Conservation (phyloP, 2,329 filamentous ascomycete genomes). For the Phialophora tarda region DNA sequence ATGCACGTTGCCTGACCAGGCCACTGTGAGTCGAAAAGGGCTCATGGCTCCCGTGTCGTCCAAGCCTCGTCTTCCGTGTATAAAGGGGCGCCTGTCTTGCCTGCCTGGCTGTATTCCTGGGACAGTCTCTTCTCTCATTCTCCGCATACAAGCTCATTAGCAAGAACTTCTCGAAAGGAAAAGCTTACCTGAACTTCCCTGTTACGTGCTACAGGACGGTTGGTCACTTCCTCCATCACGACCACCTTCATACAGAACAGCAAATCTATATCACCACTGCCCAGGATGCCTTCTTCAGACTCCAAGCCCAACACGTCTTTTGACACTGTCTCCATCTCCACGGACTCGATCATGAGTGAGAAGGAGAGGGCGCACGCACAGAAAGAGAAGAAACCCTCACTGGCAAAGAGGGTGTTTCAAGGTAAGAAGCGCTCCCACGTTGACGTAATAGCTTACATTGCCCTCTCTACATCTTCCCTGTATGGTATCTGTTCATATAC, state of each 20-base stretch:
- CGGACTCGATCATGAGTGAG: slow-evolving; percentile 26
- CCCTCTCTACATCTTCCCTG: not conserved
- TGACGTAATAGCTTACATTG: not conserved
- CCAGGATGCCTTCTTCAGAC: slow-evolving; percentile 24
- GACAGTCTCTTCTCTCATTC: not conserved
- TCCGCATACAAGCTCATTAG: not conserved
- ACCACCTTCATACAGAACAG: not conserved
- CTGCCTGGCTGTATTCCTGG: slow-evolving; percentile 10
- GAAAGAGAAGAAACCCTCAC: slow-evolving; percentile 19
- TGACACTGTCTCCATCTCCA: slow-evolving; percentile 27
- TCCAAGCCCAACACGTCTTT: slow-evolving; percentile 21
- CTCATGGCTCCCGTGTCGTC: not conserved
- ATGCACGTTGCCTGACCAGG: slow-evolving; percentile 13
- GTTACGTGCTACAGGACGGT: not conserved
- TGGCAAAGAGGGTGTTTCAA: slow-evolving; percentile 25
- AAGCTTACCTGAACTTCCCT: slow-evolving; percentile 7
- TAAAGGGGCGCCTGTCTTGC: slow-evolving; percentile 5
- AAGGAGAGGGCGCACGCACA: slow-evolving; percentile 24
- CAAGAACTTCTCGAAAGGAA: not conserved
- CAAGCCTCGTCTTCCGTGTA: slow-evolving; percentile 2
- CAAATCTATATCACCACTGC: not conserved
- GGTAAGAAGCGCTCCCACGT: slow-evolving; percentile 9
- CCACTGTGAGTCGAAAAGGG: not conserved
- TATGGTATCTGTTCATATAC: not conserved
- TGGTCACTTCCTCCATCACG: not conserved